Conservation (phyloP, 1,284 basidiomycete genomes). For the Ceratobasidium sp. region DNA sequence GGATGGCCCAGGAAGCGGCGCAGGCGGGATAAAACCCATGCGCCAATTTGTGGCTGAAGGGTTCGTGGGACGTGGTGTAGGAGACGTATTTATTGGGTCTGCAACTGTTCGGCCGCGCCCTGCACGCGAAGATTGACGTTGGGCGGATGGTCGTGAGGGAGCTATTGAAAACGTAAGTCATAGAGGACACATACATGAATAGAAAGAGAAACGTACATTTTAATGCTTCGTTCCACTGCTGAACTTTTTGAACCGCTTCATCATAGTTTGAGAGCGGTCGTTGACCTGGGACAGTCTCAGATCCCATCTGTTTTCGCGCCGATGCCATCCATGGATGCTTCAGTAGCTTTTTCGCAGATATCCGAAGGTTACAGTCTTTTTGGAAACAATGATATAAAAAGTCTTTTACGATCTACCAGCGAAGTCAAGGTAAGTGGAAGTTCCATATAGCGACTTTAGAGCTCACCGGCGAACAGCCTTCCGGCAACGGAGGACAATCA, state of each 20-base stretch:
- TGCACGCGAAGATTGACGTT: slow-evolving; percentile 31
- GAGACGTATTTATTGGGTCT: slow-evolving; percentile 47
- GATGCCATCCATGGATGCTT: slow-evolving; percentile 96
- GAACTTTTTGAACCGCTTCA: slow-evolving; percentile 93
- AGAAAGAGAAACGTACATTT: slow-evolving; percentile 73
- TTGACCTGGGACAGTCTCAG: slow-evolving; percentile 61
- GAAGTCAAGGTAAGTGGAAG: not conserved
- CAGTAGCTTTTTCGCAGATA: slow-evolving; percentile 93
- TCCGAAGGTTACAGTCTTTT: slow-evolving; percentile 94
- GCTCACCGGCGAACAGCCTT: slow-evolving; percentile 81
- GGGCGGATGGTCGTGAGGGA: slow-evolving; percentile 46
- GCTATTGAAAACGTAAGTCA: slow-evolving; percentile 52
- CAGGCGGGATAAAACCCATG: slow-evolving; percentile 41
- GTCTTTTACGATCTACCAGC: slow-evolving; percentile 88
- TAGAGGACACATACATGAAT: slow-evolving; percentile 58
- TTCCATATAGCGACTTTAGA: not conserved
- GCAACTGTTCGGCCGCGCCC: slow-evolving; percentile 34
- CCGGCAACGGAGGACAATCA: slow-evolving; percentile 95
- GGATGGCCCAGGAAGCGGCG: slow-evolving; percentile 32
- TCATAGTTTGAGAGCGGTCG: slow-evolving; percentile 85
- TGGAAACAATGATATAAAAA: slow-evolving; percentile 98
- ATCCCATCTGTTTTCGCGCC: slow-evolving; percentile 78
- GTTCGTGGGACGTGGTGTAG: slow-evolving; percentile 47
- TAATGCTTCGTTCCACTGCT: slow-evolving; percentile 98
- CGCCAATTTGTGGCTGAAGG: slow-evolving; percentile 40